Percentiles rank a stretch among this genome's conserved stretches.
Evolutionary conservation across 1,284 basidiomycete species (phyloP).

Genomic region (Farysia itapuensis): DNA sequence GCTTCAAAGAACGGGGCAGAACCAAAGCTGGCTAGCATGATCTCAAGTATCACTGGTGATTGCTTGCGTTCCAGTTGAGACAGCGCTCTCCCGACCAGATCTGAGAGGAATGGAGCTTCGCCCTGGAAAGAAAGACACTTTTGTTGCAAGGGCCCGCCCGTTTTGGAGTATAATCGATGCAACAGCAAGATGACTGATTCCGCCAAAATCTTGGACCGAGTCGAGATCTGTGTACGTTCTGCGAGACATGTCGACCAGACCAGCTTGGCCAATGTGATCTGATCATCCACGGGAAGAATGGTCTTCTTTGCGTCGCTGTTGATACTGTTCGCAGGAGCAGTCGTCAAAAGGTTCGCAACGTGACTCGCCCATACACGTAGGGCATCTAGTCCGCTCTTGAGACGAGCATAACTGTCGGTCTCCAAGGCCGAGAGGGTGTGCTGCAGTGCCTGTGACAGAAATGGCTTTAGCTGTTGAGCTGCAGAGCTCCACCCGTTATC

Average conservation of each 20-base stretch:
- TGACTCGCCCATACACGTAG: conserved; percentile 28
- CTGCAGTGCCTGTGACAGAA: no score
- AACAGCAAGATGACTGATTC: conserved; percentile 17
- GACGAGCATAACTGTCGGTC: no score
- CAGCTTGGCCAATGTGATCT: conserved; percentile 25
- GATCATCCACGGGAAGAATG: conserved; percentile 15
- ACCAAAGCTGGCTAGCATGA: conserved; percentile 25
- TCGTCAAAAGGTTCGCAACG: conserved; percentile 3
- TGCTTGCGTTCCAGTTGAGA: conserved; percentile 32
- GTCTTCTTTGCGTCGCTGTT: conserved; percentile 2
- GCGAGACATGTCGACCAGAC: conserved; percentile 36
- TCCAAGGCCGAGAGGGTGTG: no score
- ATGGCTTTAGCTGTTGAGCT: no score
- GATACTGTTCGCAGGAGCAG: conserved; percentile 1
- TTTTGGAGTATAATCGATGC: conserved; percentile 1
- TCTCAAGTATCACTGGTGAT: conserved; percentile 30
- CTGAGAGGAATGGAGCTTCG: conserved; percentile 13
- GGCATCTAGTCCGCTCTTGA: conserved; percentile 37
- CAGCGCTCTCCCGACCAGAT: conserved; percentile 16
- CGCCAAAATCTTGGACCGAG: conserved; percentile 21
- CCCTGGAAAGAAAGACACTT: conserved; percentile 6
- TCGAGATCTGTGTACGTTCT: conserved; percentile 25
- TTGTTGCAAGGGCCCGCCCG: no score
- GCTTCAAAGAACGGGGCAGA: conserved; percentile 20
- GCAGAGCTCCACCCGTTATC: no score